phyloP scores from a whole-genome alignment of 176 grass and related monocot species.

The Oryza rufipogon region DNA sequence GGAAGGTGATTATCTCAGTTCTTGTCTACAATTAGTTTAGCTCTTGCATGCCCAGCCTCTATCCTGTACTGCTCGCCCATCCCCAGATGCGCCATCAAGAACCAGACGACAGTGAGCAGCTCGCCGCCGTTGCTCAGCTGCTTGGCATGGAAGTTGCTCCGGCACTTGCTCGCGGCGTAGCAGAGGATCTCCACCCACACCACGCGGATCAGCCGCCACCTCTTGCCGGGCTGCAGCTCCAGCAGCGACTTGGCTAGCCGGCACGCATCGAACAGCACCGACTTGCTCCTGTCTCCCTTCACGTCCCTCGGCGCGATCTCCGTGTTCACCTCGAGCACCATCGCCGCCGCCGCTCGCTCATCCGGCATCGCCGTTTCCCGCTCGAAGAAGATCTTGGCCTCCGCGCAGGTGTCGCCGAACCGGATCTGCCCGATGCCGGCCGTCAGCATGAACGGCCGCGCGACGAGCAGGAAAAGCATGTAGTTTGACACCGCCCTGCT shows the following conservation, averaged over 20 bases:
- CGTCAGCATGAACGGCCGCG: conserved; percentile 51
- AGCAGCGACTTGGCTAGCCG: conserved; percentile 40
- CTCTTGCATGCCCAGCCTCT: conserved; percentile 55
- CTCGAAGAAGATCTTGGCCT: conserved; percentile 55
- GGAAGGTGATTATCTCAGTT: conserved; percentile 9
- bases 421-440: conserved; percentile 60
- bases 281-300: conserved; percentile 65
- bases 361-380: neutral
- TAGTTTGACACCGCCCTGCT: conserved; percentile 43
- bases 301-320: conserved; percentile 53
- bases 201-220: conserved; percentile 53
- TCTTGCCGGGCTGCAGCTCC: conserved; percentile 44
- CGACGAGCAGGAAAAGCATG: conserved; percentile 57
- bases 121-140: conserved; percentile 68
- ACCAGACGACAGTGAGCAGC: conserved; percentile 70
- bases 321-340: conserved; percentile 49
- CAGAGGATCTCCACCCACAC: conserved; percentile 76
- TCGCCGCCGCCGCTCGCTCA: neutral
- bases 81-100: conserved; percentile 54
- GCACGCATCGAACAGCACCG: conserved; percentile 60
- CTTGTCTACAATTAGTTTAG: conserved; percentile 53
- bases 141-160: conserved; percentile 65
- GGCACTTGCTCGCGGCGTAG: conserved; percentile 65
- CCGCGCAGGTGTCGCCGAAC: conserved; percentile 55
- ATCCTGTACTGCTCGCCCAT: conserved; percentile 55